A percentile compares a stretch with the other conserved stretches of the same genome.
phyloP scores from a whole-genome alignment of 768 basidiomycete species.

The Nevesoporus exiguus region DNA sequence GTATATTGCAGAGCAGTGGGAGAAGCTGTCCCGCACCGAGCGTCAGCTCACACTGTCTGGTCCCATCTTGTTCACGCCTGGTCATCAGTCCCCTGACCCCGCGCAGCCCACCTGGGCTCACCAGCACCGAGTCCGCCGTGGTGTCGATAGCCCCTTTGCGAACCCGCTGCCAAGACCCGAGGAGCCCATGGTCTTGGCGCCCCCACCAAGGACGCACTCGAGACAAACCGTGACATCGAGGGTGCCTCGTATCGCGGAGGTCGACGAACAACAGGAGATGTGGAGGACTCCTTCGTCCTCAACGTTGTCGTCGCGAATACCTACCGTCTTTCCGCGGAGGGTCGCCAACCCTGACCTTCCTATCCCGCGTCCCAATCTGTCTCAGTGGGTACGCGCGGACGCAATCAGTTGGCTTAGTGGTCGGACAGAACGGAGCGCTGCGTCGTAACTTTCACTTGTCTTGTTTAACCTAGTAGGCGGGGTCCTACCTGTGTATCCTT shows the following conservation, averaged over 20 bases:
- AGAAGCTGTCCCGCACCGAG: conserved; percentile 24
- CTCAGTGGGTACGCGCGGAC: conserved; percentile 53
- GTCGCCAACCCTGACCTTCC: conserved; percentile 51
- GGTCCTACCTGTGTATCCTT: neutral
- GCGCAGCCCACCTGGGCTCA: conserved; percentile 51
- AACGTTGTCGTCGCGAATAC: conserved; percentile 13
- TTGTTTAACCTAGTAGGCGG: conserved; percentile 2
- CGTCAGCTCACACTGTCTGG: conserved; percentile 15
- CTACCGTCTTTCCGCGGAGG: conserved; percentile 38
- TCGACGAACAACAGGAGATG: conserved; percentile 27
- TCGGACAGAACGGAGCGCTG: conserved; percentile 15
- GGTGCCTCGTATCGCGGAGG: conserved; percentile 36
- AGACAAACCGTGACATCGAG: conserved; percentile 15
- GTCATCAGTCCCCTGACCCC: conserved; percentile 21
- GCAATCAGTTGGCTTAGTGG: conserved; percentile 25
- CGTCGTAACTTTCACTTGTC: conserved; percentile 17
- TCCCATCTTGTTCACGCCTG: conserved; percentile 17
- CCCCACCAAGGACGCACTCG: conserved; percentile 31
- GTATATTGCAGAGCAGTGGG: conserved; percentile 33
- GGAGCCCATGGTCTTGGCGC: conserved; percentile 23
- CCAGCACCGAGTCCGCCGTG: conserved; percentile 42
- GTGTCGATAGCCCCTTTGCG: conserved; percentile 54
- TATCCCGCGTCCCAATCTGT: conserved; percentile 49
- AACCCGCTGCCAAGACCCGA: conserved; percentile 22
- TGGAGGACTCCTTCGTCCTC: conserved; percentile 19